phyloP scores from a whole-genome alignment of 2,329 filamentous ascomycete species.

The Aulographum hederae region DNA sequence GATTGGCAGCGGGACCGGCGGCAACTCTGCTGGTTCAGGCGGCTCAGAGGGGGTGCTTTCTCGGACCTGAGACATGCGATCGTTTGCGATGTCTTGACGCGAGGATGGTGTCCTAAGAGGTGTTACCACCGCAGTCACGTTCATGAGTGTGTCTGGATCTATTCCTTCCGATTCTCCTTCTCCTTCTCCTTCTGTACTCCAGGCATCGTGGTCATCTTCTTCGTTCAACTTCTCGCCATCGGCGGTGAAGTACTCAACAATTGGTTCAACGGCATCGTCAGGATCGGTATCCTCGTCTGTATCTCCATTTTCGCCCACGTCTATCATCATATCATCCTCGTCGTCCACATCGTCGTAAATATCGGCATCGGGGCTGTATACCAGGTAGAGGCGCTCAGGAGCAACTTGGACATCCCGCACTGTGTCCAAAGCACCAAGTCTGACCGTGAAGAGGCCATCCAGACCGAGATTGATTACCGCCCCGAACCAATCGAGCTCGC shows the following conservation, averaged over 20 bases:
- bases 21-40: neutral
- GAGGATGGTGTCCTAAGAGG: neutral
- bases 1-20: neutral
- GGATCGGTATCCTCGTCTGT: conserved; percentile 13
- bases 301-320: conserved; percentile 16
- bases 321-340: conserved; percentile 11
- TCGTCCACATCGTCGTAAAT: conserved; percentile 8
- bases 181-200: conserved; percentile 11
- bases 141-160: neutral
- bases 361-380: conserved; percentile 23
- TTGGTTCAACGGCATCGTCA: conserved; percentile 32
- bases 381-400: conserved; percentile 29
- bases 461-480: conserved; percentile 35
- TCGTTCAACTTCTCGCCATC: conserved; percentile 16
- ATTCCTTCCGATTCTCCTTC: conserved; percentile 12
- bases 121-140: too few relatives aligned
- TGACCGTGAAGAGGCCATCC: conserved; percentile 33
- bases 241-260: conserved; percentile 11
- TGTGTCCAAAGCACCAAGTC: conserved; percentile 31
- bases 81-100: neutral
- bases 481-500: conserved; percentile 33
- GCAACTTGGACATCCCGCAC: conserved; percentile 30
- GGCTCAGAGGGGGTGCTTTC: neutral
- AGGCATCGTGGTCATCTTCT: conserved; percentile 18
- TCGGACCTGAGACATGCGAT: neutral